Percentiles rank a stretch among this genome's conserved stretches.
These are phyloP conservation scores for Tetraselmis chui DNA, from an alignment of 139 green algal genomes.

Conservation along the genomic window DNA sequence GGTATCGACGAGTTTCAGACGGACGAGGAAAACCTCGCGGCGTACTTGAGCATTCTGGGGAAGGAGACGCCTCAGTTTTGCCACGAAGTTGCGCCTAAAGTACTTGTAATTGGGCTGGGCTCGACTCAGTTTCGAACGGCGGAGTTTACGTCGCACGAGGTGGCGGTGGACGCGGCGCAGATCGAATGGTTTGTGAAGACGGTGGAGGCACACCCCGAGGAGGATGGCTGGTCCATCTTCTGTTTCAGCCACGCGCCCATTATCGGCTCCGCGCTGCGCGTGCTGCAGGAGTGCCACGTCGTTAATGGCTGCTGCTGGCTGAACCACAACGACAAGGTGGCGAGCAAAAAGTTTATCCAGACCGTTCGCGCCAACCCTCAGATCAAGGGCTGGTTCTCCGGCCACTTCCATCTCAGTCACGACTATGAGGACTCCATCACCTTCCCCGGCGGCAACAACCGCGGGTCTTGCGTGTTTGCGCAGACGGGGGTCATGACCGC, in stretches of 20 bases:
- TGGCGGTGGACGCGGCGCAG: slow-evolving; percentile 9
- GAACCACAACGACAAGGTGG: slow-evolving; percentile 27
- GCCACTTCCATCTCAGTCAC: slow-evolving; percentile 35
- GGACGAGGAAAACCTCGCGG: slow-evolving; percentile 27
- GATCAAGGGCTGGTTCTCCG: slow-evolving; percentile 39
- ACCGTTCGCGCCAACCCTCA: slow-evolving; percentile 23
- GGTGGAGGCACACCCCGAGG: slow-evolving; percentile 11
- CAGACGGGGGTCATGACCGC: slow-evolving; percentile 25
- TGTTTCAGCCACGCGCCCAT: slow-evolving; percentile 32
- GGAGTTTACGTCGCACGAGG: slow-evolving; percentile 30
- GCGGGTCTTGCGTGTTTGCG: slow-evolving; percentile 22
- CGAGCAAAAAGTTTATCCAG: slow-evolving; percentile 19
- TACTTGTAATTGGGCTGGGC: slow-evolving; percentile 19
- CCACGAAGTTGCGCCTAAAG: slow-evolving; percentile 11
- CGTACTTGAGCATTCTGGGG: slow-evolving; percentile 21
- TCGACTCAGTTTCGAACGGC: slow-evolving; percentile 26
- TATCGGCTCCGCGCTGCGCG: slow-evolving; percentile 31
- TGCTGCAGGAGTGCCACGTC: slow-evolving; percentile 38
- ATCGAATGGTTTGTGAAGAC: slow-evolving; percentile 26
- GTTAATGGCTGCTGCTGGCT: slow-evolving; percentile 35
- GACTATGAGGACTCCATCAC: slow-evolving; percentile 35
- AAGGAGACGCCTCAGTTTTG: slow-evolving; percentile 22
- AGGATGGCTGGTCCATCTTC: slow-evolving; percentile 21
- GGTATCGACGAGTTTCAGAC: slow-evolving; percentile 29
- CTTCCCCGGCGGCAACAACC: slow-evolving; percentile 14